A percentile compares a stretch with the other conserved stretches of the same genome.
Evolutionary conservation across 1,139 yeast species (phyloP).

Genomic region (Waltiozyma sp.): DNA sequence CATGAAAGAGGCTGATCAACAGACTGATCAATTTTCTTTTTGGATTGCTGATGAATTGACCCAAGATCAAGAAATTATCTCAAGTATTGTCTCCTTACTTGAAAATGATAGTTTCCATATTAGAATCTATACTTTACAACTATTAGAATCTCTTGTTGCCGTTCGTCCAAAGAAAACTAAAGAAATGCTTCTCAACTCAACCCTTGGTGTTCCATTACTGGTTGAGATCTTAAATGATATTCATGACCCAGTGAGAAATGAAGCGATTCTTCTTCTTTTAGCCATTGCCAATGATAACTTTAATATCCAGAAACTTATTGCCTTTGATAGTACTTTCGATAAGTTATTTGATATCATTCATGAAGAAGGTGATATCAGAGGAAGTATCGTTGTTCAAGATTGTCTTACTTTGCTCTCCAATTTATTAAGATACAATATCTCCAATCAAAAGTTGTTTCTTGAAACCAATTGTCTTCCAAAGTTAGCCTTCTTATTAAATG

Average conservation of each 20-base stretch:
- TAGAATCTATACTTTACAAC: conserved; percentile 69
- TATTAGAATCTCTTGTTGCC: conserved; percentile 73
- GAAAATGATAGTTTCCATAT: conserved; percentile 62
- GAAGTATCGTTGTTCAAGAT: conserved; percentile 86
- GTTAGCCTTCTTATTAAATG: conserved; percentile 50
- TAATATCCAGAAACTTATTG: conserved; percentile 86
- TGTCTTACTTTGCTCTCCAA: conserved; percentile 68
- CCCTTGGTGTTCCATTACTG: conserved; percentile 70
- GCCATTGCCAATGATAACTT: conserved; percentile 73
- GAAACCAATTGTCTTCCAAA: conserved; percentile 74
- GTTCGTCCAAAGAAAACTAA: conserved; percentile 69
- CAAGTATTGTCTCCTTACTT: conserved; percentile 44
- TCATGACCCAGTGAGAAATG: conserved; percentile 86
- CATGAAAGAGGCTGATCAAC: conserved; percentile 35
- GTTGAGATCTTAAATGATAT: conserved; percentile 59
- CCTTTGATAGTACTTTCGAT: conserved; percentile 89
- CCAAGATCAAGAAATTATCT: conserved; percentile 51
- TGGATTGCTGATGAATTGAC: conserved; percentile 96
- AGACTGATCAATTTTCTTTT: conserved; percentile 73
- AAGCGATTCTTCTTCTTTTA: conserved; percentile 73
- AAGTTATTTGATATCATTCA: conserved; percentile 64
- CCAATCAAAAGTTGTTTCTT: conserved; percentile 80
- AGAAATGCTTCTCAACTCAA: conserved; percentile 60
- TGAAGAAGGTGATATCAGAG: conserved; percentile 84
- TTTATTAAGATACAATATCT: conserved; percentile 69